These are phyloP conservation scores for Cladosporium colombiae DNA, from an alignment of 2,329 filamentous ascomycete species.

Conservation along the genomic window DNA sequence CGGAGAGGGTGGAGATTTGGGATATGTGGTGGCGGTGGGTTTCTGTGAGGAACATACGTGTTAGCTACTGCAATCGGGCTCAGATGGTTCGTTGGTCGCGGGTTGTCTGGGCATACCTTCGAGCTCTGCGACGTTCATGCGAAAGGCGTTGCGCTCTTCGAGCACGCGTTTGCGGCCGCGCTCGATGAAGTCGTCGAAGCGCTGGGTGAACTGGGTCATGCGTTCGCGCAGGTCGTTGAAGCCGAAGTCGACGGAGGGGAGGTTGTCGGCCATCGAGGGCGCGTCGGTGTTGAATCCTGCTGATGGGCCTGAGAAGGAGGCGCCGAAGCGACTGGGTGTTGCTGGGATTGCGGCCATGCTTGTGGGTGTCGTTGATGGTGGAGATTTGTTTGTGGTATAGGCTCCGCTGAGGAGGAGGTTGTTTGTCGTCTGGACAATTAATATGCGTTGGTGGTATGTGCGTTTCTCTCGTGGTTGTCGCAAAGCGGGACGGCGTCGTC, in stretches of 20 bases:
- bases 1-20: constrained; percentile 38
- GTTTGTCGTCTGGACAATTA: not conserved
- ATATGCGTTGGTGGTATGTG: not conserved
- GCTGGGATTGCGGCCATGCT: constrained; percentile 34
- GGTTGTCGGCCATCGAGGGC: constrained; percentile 71
- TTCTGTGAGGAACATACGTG: not conserved
- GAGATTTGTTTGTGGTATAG: not conserved
- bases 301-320: constrained; percentile 65
- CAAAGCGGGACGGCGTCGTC: not conserved
- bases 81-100: not conserved
- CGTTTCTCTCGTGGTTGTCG: not conserved
- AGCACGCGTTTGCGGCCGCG: constrained; percentile 84
- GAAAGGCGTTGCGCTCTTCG: constrained; percentile 92
- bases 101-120: constrained; percentile 63
- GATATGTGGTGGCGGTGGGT: constrained; percentile 11
- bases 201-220: constrained; percentile 88
- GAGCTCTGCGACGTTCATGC: constrained; percentile 83
- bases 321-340: constrained; percentile 63
- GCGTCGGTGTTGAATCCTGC: constrained; percentile 54
- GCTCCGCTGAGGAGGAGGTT: not conserved
- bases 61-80: constrained; percentile 19
- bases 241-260: constrained; percentile 90
- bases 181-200: constrained; percentile 93
- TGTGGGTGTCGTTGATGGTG: not conserved
- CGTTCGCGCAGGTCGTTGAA: constrained; percentile 94